These are phyloP conservation scores for Aristolochia fimbriata DNA, from an alignment of 164 flowering plant species.

Conservation along the genomic window DNA sequence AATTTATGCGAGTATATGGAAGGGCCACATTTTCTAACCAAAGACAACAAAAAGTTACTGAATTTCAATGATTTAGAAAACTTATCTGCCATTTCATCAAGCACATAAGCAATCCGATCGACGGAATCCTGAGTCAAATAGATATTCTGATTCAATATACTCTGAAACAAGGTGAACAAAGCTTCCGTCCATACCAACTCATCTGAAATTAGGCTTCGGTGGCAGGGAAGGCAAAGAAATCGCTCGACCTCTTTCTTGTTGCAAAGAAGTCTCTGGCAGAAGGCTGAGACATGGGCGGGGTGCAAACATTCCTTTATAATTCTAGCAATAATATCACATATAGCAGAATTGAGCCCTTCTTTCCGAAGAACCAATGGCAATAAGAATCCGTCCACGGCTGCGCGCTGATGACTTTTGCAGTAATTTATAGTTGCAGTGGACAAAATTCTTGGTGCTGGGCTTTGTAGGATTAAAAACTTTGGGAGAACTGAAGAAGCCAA, in stretches of 20 bases:
- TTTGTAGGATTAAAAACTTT: conserved; percentile 41
- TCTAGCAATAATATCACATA: conserved; percentile 49
- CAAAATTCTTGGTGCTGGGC: conserved; percentile 55
- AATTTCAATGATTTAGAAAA: conserved; percentile 62
- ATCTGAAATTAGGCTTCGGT: conserved; percentile 29
- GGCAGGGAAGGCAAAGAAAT: conserved; percentile 46
- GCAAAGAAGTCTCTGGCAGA: conserved; percentile 55
- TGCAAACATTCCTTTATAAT: conserved; percentile 66
- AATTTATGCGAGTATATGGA: conserved; percentile 35
- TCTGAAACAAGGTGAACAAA: conserved; percentile 25
- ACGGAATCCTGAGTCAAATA: conserved; percentile 45
- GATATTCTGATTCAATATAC: conserved; percentile 36
- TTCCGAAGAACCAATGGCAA: conserved; percentile 37
- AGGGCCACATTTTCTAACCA: conserved; percentile 42
- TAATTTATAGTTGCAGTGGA: conserved; percentile 34
- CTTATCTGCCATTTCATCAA: conserved; percentile 23
- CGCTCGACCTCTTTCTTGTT: conserved; percentile 22
- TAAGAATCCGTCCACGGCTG: conserved; percentile 55
- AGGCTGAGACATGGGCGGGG: conserved; percentile 63
- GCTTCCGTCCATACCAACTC: conserved; percentile 70
- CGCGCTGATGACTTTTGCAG: conserved; percentile 54
- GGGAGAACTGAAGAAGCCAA: conserved; percentile 57
- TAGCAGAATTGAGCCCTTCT: conserved; percentile 46
- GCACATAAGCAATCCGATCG: conserved; percentile 16
- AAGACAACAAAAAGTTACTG: conserved; percentile 54